Percentiles rank a stretch among this genome's conserved stretches.
These are phyloP conservation scores for Dipodascus albidus DNA, from an alignment of 805 yeast species.

Conservation along the genomic window DNA sequence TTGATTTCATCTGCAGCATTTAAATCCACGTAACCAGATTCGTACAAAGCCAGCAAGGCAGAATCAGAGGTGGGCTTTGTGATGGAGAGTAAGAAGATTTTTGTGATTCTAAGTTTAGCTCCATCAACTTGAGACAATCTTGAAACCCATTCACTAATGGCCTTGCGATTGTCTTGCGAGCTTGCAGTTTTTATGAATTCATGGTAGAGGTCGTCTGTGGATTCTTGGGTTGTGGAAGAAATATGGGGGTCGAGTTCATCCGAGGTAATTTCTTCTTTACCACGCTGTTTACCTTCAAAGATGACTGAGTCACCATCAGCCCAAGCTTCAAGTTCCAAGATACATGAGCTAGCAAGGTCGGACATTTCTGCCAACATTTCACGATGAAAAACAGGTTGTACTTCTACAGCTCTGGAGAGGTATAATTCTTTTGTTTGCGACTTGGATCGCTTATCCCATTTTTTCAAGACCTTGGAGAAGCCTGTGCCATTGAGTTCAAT, in stretches of 20 bases:
- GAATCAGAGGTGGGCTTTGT: conserved; percentile 53
- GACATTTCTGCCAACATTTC: conserved; percentile 75
- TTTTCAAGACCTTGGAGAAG: conserved; percentile 86
- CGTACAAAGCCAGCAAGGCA: conserved; percentile 39
- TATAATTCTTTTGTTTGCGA: conserved; percentile 90
- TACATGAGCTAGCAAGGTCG: conserved; percentile 41
- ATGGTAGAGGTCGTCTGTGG: conserved; percentile 45
- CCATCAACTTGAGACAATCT: conserved; percentile 31
- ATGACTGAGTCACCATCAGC: conserved; percentile 38
- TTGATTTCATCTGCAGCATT: conserved; percentile 58
- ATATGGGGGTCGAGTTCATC: background rate
- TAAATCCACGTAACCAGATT: conserved; percentile 45
- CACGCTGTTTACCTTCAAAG: conserved; percentile 15
- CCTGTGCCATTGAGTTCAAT: conserved; percentile 94
- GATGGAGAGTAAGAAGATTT: conserved; percentile 60
- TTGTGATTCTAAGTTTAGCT: conserved; percentile 42
- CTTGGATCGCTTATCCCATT: conserved; percentile 96
- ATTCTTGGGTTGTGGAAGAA: conserved; percentile 2
- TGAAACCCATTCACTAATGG: conserved; percentile 35
- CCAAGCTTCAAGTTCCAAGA: conserved; percentile 66
- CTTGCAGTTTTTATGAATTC: conserved; percentile 41
- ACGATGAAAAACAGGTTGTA: conserved; percentile 92
- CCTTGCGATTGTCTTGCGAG: conserved; percentile 18
- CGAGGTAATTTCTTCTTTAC: conserved; percentile 8
- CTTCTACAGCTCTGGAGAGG: conserved; percentile 83